Evolutionary conservation across 805 yeast species (phyloP).

Genomic region (Candida suzukii): DNA sequence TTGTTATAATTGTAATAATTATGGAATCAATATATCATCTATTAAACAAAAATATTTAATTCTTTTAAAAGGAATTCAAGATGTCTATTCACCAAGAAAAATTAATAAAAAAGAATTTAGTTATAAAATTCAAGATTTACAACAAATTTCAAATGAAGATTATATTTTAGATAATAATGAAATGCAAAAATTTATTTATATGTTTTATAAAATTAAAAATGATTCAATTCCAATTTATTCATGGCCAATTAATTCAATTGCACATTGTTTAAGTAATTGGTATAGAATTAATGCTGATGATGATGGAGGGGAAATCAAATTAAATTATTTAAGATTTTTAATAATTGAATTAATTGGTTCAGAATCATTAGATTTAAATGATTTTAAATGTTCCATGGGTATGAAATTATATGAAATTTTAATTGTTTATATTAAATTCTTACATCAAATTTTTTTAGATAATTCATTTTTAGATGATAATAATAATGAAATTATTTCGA

Average conservation of each 20-base stretch:
- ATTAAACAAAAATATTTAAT: too few species aligned
- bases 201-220: neutral
- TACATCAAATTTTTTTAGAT: neutral
- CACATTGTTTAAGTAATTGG: constrained; percentile 6
- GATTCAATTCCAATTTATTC: constrained; percentile 9
- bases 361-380: constrained; percentile 2
- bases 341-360: constrained; percentile 7
- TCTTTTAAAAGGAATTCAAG: too few species aligned
- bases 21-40: neutral
- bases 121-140: neutral
- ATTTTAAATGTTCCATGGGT: constrained; percentile 7
- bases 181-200: neutral
- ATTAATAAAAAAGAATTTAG: neutral
- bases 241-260: constrained; percentile 15
- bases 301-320: constrained; percentile 5
- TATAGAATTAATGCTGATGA: too few species aligned
- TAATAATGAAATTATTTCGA: too few species aligned
- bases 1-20: neutral
- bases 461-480: too few species aligned
- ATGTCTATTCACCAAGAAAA: neutral
- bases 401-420: constrained; percentile 13
- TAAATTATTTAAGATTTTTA: constrained; percentile 8
- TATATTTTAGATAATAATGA: constrained; percentile 1
- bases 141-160: constrained; percentile 1
- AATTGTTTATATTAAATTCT: constrained; percentile 1